Percentiles rank a stretch among this genome's conserved stretches.
Evolutionary conservation across 2,329 filamentous ascomycete genomes (phyloP).

Genomic region (Aureobasidium sp.): DNA sequence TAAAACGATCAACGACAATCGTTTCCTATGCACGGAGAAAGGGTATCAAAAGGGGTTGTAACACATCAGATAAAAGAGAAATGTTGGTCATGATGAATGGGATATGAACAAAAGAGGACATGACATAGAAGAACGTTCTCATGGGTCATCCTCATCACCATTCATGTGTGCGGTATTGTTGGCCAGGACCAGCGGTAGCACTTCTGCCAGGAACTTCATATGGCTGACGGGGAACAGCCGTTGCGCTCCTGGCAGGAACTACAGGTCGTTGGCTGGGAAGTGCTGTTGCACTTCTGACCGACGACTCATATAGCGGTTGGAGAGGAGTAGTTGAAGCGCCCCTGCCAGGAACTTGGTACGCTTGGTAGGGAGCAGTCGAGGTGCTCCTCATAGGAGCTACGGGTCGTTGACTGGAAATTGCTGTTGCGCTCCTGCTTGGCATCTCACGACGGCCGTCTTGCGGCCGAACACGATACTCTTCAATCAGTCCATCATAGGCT

Average conservation of each 20-base stretch:
- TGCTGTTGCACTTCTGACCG: neutral
- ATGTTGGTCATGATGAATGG: neutral
- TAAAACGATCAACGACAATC: neutral
- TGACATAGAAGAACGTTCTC: neutral
- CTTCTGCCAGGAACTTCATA: neutral
- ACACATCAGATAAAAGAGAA: neutral
- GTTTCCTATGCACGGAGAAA: neutral
- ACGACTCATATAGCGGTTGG: neutral
- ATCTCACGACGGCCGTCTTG: neutral
- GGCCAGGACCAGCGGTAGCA: neutral
- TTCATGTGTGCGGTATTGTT: neutral
- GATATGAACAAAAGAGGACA: neutral
- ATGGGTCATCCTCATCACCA: neutral
- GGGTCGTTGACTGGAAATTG: neutral
- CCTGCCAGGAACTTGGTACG: neutral
- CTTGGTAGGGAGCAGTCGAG: neutral
- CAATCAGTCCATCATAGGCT: neutral
- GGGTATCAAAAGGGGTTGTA: neutral
- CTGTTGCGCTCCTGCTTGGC: neutral
- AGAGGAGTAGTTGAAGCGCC: neutral
- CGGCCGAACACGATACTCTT: neutral
- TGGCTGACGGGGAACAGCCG: neutral
- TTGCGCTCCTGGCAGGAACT: neutral
- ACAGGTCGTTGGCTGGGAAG: neutral
- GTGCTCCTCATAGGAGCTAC: neutral